Base-by-base conservation (phyloP, 441 rosid genomes). In the Mallotus repandus region DNA sequence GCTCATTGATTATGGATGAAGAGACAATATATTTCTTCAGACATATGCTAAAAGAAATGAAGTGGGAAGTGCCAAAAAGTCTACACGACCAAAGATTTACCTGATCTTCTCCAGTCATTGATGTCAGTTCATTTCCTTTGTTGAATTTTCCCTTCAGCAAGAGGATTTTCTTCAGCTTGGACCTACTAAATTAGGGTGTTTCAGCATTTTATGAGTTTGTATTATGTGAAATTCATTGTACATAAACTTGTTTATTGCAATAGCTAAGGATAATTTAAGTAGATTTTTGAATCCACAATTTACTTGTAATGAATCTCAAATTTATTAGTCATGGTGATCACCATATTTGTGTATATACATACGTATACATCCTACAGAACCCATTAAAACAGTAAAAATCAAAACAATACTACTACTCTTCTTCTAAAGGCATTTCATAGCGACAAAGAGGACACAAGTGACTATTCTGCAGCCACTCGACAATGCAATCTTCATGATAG, bases 361-460 rank as follows among this genome's bases (percentile, higher is more conserved):
- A 29, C 32, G 0, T 29, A 29, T 25, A 25, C 29, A 25, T 43
- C 46, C 6, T 43, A 8, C 6, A 43, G 9, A 43, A 6, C 46
- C 46, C 1, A 43, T 43, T 43, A 43, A 43, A 43, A 29, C 32
- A 2, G 3, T 29, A 43, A 43, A 43, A 29, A 29, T 29, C 32
- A 29, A 29, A 29, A 29, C 32, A 29, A 29, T 29, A 29, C 32
- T 29, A 29, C 32, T 29, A 29, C 32, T 29, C 32, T 29, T 29
- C 32, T 53, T 53, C 57, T 53, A 18, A 43, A 9, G 63, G 63
- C 45, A 60, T 60, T 2, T 29, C 41, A 7, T 60, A 32, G 64
- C 64, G 64, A 38, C 64, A 60, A 29, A 15, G 64, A 11, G 64
- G 64, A 32, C 64, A 60, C 4, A 60, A 5, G 64, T 32, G 64